phyloP scores from a whole-genome alignment of 345 rosid species.

The Salix koriyanagi region DNA sequence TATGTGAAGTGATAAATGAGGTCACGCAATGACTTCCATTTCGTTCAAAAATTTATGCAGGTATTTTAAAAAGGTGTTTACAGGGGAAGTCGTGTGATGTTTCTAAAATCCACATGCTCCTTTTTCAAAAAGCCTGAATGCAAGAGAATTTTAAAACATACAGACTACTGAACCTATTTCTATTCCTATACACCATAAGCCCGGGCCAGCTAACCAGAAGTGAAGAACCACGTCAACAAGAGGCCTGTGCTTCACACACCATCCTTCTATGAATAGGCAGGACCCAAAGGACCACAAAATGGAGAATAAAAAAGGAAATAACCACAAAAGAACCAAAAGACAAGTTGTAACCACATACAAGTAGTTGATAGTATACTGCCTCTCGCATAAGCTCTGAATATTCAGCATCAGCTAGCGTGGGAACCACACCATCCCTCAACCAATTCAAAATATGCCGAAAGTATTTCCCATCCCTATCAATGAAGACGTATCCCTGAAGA shows the following conservation, averaged over 20 bases:
- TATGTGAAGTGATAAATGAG: not conserved
- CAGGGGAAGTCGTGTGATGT: not conserved
- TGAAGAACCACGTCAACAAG: not conserved
- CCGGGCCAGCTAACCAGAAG: not conserved
- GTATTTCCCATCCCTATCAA: slow-evolving; percentile 86
- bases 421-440: slow-evolving; percentile 87
- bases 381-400: slow-evolving; percentile 71
- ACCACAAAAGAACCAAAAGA: not conserved
- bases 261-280: not conserved
- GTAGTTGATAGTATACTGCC: slow-evolving; percentile 83
- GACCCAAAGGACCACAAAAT: not conserved
- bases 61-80: not conserved
- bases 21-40: not conserved
- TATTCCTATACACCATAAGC: not conserved
- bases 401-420: slow-evolving; percentile 52
- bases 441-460: slow-evolving; percentile 86
- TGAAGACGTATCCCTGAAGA: slow-evolving; percentile 72
- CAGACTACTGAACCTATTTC: not conserved
- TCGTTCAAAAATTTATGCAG: not conserved
- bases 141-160: too few relatives aligned
- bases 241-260: not conserved
- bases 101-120: not conserved
- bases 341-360: slow-evolving; percentile 41
- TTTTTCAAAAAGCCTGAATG: not conserved
- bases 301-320: not conserved